A percentile compares a stretch with the other conserved stretches of the same genome.
phyloP scores from a whole-genome alignment of 176 grass and related monocot genomes.

The sorghum (Sorghum bicolor) region DNA sequence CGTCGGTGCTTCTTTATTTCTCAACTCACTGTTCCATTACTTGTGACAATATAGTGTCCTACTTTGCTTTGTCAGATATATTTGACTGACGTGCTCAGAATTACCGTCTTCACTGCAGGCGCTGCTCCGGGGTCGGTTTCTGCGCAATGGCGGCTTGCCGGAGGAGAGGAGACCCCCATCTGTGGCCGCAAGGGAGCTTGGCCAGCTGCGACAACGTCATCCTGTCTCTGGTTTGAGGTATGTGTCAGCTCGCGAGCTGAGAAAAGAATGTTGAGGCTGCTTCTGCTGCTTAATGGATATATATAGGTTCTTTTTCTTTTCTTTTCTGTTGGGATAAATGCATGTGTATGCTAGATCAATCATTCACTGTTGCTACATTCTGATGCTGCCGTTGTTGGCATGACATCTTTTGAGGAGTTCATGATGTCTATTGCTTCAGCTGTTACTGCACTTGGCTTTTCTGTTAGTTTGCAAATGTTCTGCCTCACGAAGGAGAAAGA shows the following conservation, averaged over 20 bases:
- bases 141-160: conserved; percentile 56
- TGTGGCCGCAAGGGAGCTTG: conserved; percentile 68
- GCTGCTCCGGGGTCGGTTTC: conserved; percentile 77
- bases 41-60: neutral
- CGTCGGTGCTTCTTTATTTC: conserved; percentile 28
- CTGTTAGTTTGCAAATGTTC: neutral
- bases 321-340: neutral
- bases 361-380: conserved; percentile 26
- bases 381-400: conserved; percentile 27
- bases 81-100: neutral
- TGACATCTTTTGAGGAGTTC: neutral
- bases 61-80: neutral
- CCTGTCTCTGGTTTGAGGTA: conserved; percentile 86
- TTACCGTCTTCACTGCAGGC: conserved; percentile 35
- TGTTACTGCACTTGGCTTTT: neutral
- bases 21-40: conserved; percentile 12
- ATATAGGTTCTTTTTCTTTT: neutral
- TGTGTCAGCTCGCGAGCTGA: neutral
- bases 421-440: conserved; percentile 13
- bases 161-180: conserved; percentile 66
- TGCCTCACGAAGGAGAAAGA: neutral
- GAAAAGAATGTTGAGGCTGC: neutral
- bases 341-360: conserved; percentile 5
- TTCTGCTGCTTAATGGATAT: neutral
- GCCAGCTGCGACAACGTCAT: conserved; percentile 68